phyloP scores from a whole-genome alignment of 2,329 filamentous ascomycete species.

The Colletotrichum sp. region DNA sequence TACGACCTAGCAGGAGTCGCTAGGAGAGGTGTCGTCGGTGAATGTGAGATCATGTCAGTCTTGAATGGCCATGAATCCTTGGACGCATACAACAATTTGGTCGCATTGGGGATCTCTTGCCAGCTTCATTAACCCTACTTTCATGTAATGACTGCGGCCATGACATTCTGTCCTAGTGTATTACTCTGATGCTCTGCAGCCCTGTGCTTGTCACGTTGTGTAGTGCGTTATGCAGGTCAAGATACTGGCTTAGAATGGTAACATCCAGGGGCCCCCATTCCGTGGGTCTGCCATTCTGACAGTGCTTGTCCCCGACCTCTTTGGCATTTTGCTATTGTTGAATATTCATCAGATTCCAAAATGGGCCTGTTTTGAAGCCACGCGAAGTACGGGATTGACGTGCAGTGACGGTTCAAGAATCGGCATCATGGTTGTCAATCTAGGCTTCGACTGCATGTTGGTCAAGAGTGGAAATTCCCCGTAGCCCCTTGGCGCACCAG shows the following conservation, averaged over 20 bases:
- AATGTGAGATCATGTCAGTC: neutral
- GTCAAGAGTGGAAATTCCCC: neutral
- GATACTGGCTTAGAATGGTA: neutral
- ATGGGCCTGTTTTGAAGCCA: neutral
- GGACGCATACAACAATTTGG: neutral
- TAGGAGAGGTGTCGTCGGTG: fast-evolving
- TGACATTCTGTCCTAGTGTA: neutral
- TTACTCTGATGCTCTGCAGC: neutral
- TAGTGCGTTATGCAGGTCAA: neutral
- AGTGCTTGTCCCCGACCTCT: neutral
- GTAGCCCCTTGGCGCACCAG: neutral
- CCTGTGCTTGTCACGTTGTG: neutral
- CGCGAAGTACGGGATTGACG: neutral
- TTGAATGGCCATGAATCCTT: neutral
- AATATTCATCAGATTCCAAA: neutral
- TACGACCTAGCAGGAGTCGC: neutral
- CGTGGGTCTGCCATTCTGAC: neutral
- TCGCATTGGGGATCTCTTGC: neutral
- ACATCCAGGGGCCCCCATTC: neutral
- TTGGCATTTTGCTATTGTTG: neutral
- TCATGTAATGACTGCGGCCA: neutral
- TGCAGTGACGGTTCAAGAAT: neutral
- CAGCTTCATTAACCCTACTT: neutral
- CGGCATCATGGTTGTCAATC: neutral
- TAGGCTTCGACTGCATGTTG: neutral